Evolutionary conservation across 495 filamentous ascomycete genomes (phyloP).

Genomic region (Talaromyces stipitatus): DNA sequence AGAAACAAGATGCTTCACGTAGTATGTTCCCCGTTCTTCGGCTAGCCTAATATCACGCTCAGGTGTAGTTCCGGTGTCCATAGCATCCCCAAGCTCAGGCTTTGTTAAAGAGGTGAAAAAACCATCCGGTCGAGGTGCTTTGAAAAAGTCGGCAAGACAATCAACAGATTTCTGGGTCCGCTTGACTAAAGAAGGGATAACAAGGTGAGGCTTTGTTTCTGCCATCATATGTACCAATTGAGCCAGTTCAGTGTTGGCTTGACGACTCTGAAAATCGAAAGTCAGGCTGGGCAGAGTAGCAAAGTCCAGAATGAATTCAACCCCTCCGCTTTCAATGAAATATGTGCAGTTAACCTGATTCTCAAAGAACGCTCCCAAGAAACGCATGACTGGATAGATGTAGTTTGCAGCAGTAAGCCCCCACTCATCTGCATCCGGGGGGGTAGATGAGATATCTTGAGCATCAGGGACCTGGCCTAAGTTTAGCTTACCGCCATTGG

Average conservation of each 20-base stretch:
- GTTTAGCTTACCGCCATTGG: slow-evolving; percentile 29
- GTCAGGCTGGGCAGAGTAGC: slow-evolving; percentile 70
- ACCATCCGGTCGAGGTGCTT: slow-evolving; percentile 37
- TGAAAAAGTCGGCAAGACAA: slow-evolving; percentile 56
- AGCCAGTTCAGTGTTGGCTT: slow-evolving; percentile 56
- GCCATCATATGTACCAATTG: slow-evolving; percentile 71
- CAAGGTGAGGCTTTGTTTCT: slow-evolving; percentile 74
- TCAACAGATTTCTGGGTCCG: slow-evolving; percentile 63
- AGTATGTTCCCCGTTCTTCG: slow-evolving; percentile 49
- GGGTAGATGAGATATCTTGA: slow-evolving; percentile 25
- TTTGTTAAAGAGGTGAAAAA: slow-evolving; percentile 62
- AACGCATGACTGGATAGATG: slow-evolving; percentile 64
- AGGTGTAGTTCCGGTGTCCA: slow-evolving; percentile 8
- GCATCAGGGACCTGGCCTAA: slow-evolving; percentile 24
- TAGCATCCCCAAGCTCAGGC: slow-evolving; percentile 16
- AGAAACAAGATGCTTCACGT: slow-evolving; percentile 69
- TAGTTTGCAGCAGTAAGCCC: slow-evolving; percentile 55
- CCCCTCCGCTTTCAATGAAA: slow-evolving; percentile 71
- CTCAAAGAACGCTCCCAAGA: slow-evolving; percentile 68
- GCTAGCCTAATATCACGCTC: slow-evolving; percentile 19
- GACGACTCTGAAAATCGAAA: slow-evolving; percentile 62
- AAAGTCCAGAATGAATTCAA: slow-evolving; percentile 79
- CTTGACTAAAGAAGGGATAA: slow-evolving; percentile 70
- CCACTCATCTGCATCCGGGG: slow-evolving; percentile 39
- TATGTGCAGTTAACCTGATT: slow-evolving; percentile 66